A percentile compares a stretch with the other conserved stretches of the same genome.
These are phyloP conservation scores for Penicillium antarcticum DNA, from an alignment of 495 filamentous ascomycete species.

Conservation along the genomic window DNA sequence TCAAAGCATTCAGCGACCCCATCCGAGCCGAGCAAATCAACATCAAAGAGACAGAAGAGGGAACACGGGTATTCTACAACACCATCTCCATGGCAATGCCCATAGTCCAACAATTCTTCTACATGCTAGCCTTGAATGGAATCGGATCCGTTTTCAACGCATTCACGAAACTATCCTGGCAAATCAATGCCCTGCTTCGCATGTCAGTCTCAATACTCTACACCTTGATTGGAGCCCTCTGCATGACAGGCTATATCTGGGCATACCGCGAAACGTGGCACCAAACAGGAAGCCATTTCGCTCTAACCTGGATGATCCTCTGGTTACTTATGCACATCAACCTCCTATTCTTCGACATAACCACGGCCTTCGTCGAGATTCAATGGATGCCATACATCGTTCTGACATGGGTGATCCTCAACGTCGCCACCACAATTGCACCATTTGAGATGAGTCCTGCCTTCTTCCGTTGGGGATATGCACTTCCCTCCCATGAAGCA, in stretches of 20 bases:
- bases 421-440: constrained; percentile 38
- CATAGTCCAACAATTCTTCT: constrained; percentile 50
- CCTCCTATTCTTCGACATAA: constrained; percentile 41
- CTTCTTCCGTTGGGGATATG: constrained; percentile 45
- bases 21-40: constrained; percentile 31
- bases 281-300: constrained; percentile 37
- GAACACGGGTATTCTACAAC: constrained; percentile 38
- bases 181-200: constrained; percentile 37
- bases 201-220: constrained; percentile 33
- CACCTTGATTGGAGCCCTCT: constrained; percentile 37
- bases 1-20: constrained; percentile 36
- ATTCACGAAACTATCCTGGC: constrained; percentile 28
- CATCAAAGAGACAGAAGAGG: constrained; percentile 39
- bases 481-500: constrained; percentile 40
- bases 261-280: constrained; percentile 42
- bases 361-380: constrained; percentile 33
- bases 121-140: constrained; percentile 32
- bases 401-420: constrained; percentile 44
- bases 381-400: constrained; percentile 39
- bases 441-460: constrained; percentile 39
- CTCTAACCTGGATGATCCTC: constrained; percentile 37
- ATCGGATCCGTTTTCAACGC: constrained; percentile 36
- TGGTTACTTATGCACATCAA: constrained; percentile 49
- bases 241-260: constrained; percentile 41
- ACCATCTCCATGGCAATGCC: constrained; percentile 39